A percentile compares a stretch with the other conserved stretches of the same genome.
Evolutionary conservation across 2,329 filamentous ascomycete species (phyloP).

Genomic region (Orbilia oligospora): DNA sequence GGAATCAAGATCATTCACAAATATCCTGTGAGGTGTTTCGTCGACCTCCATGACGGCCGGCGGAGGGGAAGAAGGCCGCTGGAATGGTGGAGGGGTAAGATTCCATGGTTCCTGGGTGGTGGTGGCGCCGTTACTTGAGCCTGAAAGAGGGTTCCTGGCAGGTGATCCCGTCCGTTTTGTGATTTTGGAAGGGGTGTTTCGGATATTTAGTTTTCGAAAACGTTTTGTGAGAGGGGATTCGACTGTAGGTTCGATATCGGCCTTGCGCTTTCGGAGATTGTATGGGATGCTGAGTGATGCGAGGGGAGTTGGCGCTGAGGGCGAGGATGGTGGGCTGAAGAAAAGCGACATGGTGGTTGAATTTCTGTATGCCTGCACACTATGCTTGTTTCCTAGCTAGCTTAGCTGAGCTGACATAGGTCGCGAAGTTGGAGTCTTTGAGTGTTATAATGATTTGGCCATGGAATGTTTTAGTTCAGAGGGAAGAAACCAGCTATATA

Average conservation of each 20-base stretch:
- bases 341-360: conserved; percentile 36
- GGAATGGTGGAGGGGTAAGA: conserved; percentile 77
- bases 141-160: conserved; percentile 62
- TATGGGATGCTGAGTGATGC: conserved; percentile 25
- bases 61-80: conserved; percentile 43
- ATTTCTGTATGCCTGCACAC: no score
- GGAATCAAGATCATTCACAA: conserved; percentile 90
- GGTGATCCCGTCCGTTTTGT: conserved; percentile 56
- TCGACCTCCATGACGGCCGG: conserved; percentile 54
- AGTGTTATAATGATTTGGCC: no score
- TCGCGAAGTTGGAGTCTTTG: not conserved
- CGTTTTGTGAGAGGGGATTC: conserved; percentile 63
- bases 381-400: not conserved
- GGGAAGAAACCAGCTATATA: no score
- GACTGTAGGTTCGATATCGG: conserved; percentile 63
- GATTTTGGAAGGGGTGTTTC: conserved; percentile 60
- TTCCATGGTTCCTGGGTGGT: conserved; percentile 74
- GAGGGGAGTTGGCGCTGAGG: conserved; percentile 12
- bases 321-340: conserved; percentile 39
- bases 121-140: conserved; percentile 69
- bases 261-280: conserved; percentile 60
- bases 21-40: conserved; percentile 81
- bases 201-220: conserved; percentile 74
- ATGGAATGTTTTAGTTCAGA: no score
- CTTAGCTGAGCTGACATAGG: no score